Evolutionary conservation across 192 early-diverging fungal species (phyloP).

Genomic region (Coemansia aciculifera): DNA sequence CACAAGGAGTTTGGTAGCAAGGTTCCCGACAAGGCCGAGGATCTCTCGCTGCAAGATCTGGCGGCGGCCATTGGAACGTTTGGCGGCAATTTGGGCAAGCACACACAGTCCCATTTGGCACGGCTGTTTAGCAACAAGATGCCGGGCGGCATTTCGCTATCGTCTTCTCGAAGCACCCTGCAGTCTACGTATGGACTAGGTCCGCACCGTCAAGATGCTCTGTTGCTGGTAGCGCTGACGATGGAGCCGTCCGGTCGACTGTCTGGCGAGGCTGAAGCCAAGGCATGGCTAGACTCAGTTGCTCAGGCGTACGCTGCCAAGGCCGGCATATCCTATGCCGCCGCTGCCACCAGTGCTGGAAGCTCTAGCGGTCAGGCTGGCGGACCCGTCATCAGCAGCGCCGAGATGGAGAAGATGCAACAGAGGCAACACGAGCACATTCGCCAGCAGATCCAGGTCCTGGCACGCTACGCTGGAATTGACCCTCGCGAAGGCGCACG

Average conservation of each 20-base stretch:
- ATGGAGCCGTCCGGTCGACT: slow-evolving; percentile 83
- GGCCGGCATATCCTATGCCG: slow-evolving; percentile 63
- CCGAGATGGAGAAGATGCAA: slow-evolving; percentile 79
- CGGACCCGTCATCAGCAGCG: slow-evolving; percentile 78
- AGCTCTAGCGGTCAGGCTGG: slow-evolving; percentile 50
- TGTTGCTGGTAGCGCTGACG: slow-evolving; percentile 72
- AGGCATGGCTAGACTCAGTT: slow-evolving; percentile 74
- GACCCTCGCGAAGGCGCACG: slow-evolving; percentile 75
- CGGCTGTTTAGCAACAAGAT: slow-evolving; percentile 86
- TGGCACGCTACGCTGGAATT: slow-evolving; percentile 74
- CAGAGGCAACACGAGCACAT: slow-evolving; percentile 69
- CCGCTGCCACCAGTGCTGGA: slow-evolving; percentile 56
- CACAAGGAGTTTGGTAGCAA: slow-evolving; percentile 86
- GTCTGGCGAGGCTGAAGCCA: slow-evolving; percentile 74
- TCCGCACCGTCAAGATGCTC: slow-evolving; percentile 68
- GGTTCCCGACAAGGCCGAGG: slow-evolving; percentile 90
- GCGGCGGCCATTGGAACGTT: slow-evolving; percentile 60
- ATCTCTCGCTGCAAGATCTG: slow-evolving; percentile 82
- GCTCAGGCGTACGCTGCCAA: slow-evolving; percentile 73
- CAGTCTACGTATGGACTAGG: slow-evolving; percentile 72
- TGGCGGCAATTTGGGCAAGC: slow-evolving; percentile 77
- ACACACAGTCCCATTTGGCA: slow-evolving; percentile 66
- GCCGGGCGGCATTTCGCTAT: slow-evolving; percentile 87
- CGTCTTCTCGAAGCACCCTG: slow-evolving; percentile 70
- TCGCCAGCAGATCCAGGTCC: slow-evolving; percentile 77